Evolutionary conservation across 2,329 filamentous ascomycete species (phyloP), one percentile per base, ranked within the genome.

Genomic region (Colletotrichum chrysophilum): DNA sequence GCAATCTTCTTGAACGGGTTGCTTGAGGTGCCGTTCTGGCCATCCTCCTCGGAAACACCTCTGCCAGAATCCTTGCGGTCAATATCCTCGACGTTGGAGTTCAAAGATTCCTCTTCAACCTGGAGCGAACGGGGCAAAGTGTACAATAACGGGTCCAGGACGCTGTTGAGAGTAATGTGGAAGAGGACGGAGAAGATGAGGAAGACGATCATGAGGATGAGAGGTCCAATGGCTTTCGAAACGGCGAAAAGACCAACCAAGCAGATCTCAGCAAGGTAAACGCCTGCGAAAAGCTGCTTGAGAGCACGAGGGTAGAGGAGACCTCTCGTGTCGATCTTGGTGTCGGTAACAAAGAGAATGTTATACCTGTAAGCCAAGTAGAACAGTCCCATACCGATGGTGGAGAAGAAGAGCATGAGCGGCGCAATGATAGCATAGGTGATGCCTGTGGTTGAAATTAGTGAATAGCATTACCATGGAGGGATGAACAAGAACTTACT

Each of bases 301-400:
- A 98, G 89, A 7, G 95, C 96, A 28, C 95, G 94, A 2, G 95
- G 94, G 82, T 98, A 98, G 80, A 95, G 93, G 26, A 96, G 92
- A 65, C 97, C 96, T 80, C 95, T 95, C 64, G 96, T 98, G 82
- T 98, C 96, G 77, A 98, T 92, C 77, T 92, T 88, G 14, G 94
- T 90, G 78, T 96, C 94, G 64, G 92, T 93, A 16, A 97, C 94
- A 82, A 95, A 98, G 26, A 98, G 88, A 69, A 98, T 84, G 84
- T 96, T 96, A 89, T 98, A 98, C 48, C 94, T 91, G 87, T 96
- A 98, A 70, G 95, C 94, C 68, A 95, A 88, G 84, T 97, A 97
- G 86, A 97, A 95, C 65, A 97, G 87, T 56, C 88, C 91, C 77
- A 98, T 90, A 38, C 94, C 95, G 52, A 96, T 87, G 2, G 93